Percentiles rank a stretch among this genome's conserved stretches.
phyloP scores from a whole-genome alignment of 2,329 filamentous ascomycete species.

The Harringtonia lauricola region DNA sequence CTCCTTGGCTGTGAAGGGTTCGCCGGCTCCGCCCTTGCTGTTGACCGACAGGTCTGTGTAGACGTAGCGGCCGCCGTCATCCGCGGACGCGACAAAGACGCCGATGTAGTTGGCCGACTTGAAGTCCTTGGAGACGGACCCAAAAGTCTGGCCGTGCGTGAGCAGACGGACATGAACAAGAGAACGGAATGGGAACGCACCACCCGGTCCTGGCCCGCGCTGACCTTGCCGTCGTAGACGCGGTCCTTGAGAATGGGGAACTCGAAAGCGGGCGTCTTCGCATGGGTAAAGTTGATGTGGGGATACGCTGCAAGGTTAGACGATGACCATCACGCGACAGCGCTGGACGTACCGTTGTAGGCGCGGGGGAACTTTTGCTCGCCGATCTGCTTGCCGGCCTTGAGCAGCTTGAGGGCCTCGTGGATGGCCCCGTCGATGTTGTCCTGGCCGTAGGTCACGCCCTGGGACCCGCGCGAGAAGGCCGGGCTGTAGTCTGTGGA shows the following conservation, averaged over 20 bases:
- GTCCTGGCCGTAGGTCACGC: slow-evolving; percentile 3
- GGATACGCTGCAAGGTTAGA: slow-evolving; percentile 1
- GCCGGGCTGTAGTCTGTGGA: slow-evolving; percentile 6
- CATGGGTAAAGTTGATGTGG: slow-evolving; percentile 1
- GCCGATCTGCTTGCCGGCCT: slow-evolving; percentile 8
- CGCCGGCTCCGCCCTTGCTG: not conserved
- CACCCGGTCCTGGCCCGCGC: slow-evolving; percentile 7
- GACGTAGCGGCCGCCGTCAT: not conserved
- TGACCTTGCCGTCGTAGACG: slow-evolving; percentile 5
- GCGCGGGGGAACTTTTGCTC: slow-evolving; percentile 7
- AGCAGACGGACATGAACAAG: not conserved
- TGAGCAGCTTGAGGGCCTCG: slow-evolving; percentile 5
- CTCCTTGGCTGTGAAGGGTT: not conserved
- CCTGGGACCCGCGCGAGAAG: slow-evolving; percentile 6
- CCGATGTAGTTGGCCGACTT: slow-evolving; percentile 9
- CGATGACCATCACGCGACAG: not conserved
- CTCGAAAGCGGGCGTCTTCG: slow-evolving; percentile 8
- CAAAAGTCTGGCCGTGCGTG: slow-evolving; percentile 5
- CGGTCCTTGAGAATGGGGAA: slow-evolving; percentile 8
- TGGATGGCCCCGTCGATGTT: slow-evolving; percentile 6
- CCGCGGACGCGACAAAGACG: slow-evolving; percentile 1
- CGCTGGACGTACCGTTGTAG: slow-evolving; percentile 2
- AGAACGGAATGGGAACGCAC: not conserved
- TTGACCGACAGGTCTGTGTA: slow-evolving; percentile 7
- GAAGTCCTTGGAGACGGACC: slow-evolving; percentile 10